A percentile compares a stretch with the other conserved stretches of the same genome.
Conservation (phyloP, 169 alveolate genomes). For the Pseudocohnilembus persalinus region DNA sequence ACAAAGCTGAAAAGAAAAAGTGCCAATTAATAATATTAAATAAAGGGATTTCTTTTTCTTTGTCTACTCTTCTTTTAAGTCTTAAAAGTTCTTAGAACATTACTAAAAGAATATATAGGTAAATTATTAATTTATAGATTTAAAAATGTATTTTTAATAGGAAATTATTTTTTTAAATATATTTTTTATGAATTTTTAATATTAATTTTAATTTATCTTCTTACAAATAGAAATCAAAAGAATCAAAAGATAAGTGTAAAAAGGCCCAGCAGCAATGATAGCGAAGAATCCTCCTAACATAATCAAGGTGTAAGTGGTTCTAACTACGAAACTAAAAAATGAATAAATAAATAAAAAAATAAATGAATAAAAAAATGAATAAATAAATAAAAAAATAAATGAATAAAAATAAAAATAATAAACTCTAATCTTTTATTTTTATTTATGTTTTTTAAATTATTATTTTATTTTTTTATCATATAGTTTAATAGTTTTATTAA, state of each 20-base stretch:
- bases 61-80: slow-evolving; percentile 67
- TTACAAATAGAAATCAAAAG: slow-evolving; percentile 57
- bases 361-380: too few relatives aligned
- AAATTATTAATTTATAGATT: slow-evolving; percentile 46
- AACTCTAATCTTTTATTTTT: too few relatives aligned
- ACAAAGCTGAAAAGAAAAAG: slow-evolving; percentile 28
- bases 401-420: too few relatives aligned
- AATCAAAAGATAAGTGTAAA: slow-evolving; percentile 87
- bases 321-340: slow-evolving; percentile 3
- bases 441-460: too few relatives aligned
- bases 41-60: slow-evolving; percentile 23
- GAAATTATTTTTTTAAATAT: slow-evolving; percentile 42
- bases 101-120: slow-evolving; percentile 69
- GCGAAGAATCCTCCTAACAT: slow-evolving; percentile 67
- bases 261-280: slow-evolving; percentile 89
- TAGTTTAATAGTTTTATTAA: too few relatives aligned
- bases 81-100: slow-evolving; percentile 75
- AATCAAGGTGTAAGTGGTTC: slow-evolving; percentile 82
- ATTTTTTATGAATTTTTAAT: slow-evolving; percentile 42
- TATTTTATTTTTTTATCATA: neutral
- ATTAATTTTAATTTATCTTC: slow-evolving; percentile 48
- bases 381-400: too few relatives aligned
- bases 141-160: slow-evolving; percentile 47
- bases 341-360: too few relatives aligned
- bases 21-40: slow-evolving; percentile 35